A percentile compares a stretch with the other conserved stretches of the same genome.
These are phyloP conservation scores for Trichoderma simmonsii DNA, from an alignment of 2,329 filamentous ascomycete species.

Conservation along the genomic window DNA sequence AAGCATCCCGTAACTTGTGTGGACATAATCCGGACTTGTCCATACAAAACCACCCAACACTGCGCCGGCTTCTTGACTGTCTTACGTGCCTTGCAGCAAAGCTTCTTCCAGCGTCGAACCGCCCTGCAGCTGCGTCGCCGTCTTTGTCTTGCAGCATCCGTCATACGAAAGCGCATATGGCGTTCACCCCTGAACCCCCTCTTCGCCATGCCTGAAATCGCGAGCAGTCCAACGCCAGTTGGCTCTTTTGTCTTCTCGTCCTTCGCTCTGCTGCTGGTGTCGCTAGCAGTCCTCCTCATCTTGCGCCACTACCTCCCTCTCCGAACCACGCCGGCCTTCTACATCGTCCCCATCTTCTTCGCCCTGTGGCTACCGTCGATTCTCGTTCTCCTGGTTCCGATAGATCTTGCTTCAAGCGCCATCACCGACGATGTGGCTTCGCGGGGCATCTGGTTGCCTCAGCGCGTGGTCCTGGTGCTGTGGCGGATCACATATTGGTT, in stretches of 20 bases:
- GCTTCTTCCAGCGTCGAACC: neutral
- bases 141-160: slow-evolving; percentile 6
- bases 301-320: slow-evolving; percentile 87
- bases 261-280: slow-evolving; percentile 70
- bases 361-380: slow-evolving; percentile 90
- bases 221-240: slow-evolving; percentile 59
- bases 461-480: slow-evolving; percentile 73
- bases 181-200: slow-evolving; percentile 24
- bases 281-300: slow-evolving; percentile 74
- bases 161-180: slow-evolving; percentile 26
- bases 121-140: neutral
- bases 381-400: slow-evolving; percentile 87
- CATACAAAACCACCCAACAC: neutral
- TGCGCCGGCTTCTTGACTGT: neutral
- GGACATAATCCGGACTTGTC: neutral
- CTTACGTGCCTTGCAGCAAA: neutral
- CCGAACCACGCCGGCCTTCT: slow-evolving; percentile 83
- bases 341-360: slow-evolving; percentile 89
- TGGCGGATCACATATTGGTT: slow-evolving; percentile 98
- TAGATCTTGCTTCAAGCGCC: slow-evolving; percentile 87
- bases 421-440: slow-evolving; percentile 66
- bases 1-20: neutral
- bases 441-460: slow-evolving; percentile 83
- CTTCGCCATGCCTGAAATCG: slow-evolving; percentile 49
- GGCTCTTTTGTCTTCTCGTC: slow-evolving; percentile 77